A percentile compares a stretch with the other conserved stretches of the same genome.
Evolutionary conservation across 2,329 filamentous ascomycete genomes (phyloP).

Genomic region (Phaeosphaeria sp.): DNA sequence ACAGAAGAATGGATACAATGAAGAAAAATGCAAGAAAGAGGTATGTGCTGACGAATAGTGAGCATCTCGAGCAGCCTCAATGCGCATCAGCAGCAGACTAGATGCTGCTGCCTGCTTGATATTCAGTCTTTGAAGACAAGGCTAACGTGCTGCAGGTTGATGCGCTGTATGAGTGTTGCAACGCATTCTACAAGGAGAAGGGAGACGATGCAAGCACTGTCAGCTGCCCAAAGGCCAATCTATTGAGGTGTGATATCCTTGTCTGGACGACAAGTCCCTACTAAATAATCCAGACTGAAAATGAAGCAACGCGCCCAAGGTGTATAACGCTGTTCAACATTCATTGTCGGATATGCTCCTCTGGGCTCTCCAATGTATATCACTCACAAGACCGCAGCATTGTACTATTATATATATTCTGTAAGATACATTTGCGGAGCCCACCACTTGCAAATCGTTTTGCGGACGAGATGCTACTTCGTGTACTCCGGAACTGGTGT

Average conservation of each 20-base stretch:
- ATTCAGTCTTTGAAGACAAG: not conserved
- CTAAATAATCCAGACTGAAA: slow-evolving; percentile 65
- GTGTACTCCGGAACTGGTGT: not conserved
- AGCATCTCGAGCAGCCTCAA: not conserved
- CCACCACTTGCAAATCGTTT: not conserved
- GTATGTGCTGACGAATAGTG: slow-evolving; percentile 30
- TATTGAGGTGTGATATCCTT: slow-evolving; percentile 63
- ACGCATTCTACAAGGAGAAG: slow-evolving; percentile 80
- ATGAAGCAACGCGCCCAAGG: slow-evolving; percentile 74
- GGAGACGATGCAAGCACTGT: slow-evolving; percentile 78
- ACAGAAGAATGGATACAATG: slow-evolving; percentile 81
- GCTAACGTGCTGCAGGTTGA: slow-evolving; percentile 64
- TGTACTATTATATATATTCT: not conserved
- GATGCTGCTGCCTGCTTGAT: not conserved
- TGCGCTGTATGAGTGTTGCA: slow-evolving; percentile 92
- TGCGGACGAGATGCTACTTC: not conserved
- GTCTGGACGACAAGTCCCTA: not conserved
- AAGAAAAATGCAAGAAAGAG: slow-evolving; percentile 76
- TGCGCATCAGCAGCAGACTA: not conserved
- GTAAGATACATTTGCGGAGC: not conserved
- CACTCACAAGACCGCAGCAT: not conserved
- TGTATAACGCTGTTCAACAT: slow-evolving; percentile 8
- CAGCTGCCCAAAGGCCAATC: slow-evolving; percentile 83
- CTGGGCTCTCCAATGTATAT: not conserved
- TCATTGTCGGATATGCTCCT: not conserved